These are phyloP conservation scores for Triangularia setosa DNA, from an alignment of 2,329 filamentous ascomycete species.

Conservation along the genomic window DNA sequence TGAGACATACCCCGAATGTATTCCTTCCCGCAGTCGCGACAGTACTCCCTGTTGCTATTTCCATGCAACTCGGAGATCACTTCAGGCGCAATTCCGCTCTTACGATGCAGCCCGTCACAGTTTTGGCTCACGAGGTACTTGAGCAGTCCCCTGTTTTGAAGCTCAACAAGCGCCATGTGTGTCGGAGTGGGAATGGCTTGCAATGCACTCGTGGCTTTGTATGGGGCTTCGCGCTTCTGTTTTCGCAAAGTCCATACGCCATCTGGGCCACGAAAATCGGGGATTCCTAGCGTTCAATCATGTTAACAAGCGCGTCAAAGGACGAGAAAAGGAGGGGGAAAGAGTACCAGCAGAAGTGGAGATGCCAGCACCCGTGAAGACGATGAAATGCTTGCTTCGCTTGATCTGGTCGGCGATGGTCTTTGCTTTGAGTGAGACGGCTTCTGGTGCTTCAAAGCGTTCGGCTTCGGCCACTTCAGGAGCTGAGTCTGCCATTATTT, in stretches of 20 bases:
- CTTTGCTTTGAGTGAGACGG: conserved; percentile 36
- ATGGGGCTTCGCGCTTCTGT: conserved; percentile 36
- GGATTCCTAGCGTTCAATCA: conserved; percentile 34
- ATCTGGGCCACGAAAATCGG: conserved; percentile 46
- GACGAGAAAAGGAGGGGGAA: background rate
- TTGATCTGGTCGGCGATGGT: conserved; percentile 36
- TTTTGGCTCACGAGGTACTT: conserved; percentile 45
- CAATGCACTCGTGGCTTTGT: conserved; percentile 35
- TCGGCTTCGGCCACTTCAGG: conserved; percentile 10
- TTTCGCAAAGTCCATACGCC: conserved; percentile 43
- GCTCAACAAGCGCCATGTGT: conserved; percentile 44
- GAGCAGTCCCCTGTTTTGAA: conserved; percentile 39
- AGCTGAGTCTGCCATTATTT: background rate
- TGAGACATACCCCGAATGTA: conserved; percentile 38
- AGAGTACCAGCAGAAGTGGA: conserved; percentile 43
- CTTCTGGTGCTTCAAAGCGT: conserved; percentile 26
- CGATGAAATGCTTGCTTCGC: conserved; percentile 43
- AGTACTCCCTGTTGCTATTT: conserved; percentile 45
- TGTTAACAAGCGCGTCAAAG: background rate
- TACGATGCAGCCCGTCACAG: conserved; percentile 43
- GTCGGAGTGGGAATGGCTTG: conserved; percentile 43
- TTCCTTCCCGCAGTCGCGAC: conserved; percentile 42
- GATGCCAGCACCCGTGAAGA: conserved; percentile 44
- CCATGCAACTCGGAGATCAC: conserved; percentile 45
- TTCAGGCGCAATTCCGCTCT: conserved; percentile 42